phyloP scores from a whole-genome alignment of 306 rosid genomes.

The Fragaria iinumae region DNA sequence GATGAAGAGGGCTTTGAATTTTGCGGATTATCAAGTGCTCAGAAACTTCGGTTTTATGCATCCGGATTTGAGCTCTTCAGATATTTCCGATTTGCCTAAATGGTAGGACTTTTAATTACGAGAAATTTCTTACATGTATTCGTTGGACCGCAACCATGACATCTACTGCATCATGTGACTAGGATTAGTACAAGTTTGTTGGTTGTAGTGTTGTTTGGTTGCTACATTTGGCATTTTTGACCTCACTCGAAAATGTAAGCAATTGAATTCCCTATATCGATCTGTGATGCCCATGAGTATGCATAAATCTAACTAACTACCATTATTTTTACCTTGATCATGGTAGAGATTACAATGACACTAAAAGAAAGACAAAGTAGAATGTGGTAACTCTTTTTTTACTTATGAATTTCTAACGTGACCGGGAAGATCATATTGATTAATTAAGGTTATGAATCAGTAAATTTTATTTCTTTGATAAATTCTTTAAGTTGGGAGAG shows the following conservation, averaged over 20 bases:
- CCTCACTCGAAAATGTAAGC: not conserved
- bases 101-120: not conserved
- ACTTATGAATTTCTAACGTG: no score
- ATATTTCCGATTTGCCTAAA: conserved; percentile 12
- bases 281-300: not conserved
- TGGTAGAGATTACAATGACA: no score
- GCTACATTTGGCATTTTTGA: not conserved
- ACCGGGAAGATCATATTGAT: no score
- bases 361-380: no score
- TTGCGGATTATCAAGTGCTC: conserved; percentile 50
- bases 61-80: conserved; percentile 11
- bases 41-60: conserved; percentile 38
- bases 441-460: no score
- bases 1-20: conserved; percentile 48
- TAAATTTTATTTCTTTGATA: no score
- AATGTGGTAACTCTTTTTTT: no score
- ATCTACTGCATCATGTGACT: not conserved
- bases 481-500: no score
- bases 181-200: not conserved
- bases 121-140: not conserved
- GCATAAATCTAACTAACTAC: not conserved
- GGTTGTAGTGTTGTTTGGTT: not conserved
- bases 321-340: not conserved
- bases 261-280: not conserved
- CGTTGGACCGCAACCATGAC: not conserved